These are phyloP conservation scores for Tothia fuscella DNA, from an alignment of 2,329 filamentous ascomycete genomes.

Conservation along the genomic window DNA sequence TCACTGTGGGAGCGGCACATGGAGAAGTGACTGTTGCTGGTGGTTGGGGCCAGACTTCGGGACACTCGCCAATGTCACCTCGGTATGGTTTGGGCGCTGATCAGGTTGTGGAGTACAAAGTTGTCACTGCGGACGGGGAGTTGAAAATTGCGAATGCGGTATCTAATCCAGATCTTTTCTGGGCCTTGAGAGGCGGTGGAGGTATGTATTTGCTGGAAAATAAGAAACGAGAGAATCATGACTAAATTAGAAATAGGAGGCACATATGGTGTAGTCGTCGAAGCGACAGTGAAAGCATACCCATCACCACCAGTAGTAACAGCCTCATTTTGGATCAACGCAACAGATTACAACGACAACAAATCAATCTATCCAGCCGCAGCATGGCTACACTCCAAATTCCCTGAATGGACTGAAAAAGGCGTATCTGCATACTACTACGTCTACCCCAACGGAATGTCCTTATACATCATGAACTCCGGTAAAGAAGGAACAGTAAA, in stretches of 20 bases:
- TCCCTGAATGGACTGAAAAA: slow-evolving; percentile 8
- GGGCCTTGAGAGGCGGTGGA: slow-evolving; percentile 11
- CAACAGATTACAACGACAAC: slow-evolving; percentile 1
- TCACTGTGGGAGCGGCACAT: slow-evolving; percentile 10
- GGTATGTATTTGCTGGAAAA: too few species aligned
- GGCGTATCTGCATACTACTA: slow-evolving; percentile 7
- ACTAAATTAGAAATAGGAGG: too few species aligned
- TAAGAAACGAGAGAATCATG: too few species aligned
- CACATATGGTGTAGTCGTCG: slow-evolving; percentile 21
- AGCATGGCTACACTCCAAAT: slow-evolving; percentile 5
- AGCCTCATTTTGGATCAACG: slow-evolving; percentile 1
- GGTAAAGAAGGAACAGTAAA: slow-evolving; percentile 4
- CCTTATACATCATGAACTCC: not conserved
- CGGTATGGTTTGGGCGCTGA: slow-evolving; percentile 21
- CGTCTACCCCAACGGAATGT: slow-evolving; percentile 6
- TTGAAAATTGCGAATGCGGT: slow-evolving; percentile 9
- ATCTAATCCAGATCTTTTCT: slow-evolving; percentile 11
- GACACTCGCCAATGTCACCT: slow-evolving; percentile 1
- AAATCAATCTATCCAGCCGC: slow-evolving; percentile 8
- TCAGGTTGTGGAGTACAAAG: slow-evolving; percentile 18
- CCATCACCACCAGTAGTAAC: slow-evolving; percentile 6
- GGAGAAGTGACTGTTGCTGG: slow-evolving; percentile 1
- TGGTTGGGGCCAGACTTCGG: slow-evolving; percentile 7
- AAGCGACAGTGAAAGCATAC: slow-evolving; percentile 21
- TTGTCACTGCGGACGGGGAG: slow-evolving; percentile 20